Base-by-base conservation (phyloP, 495 filamentous ascomycete genomes). In the Astrothelium macrocarpum region DNA sequence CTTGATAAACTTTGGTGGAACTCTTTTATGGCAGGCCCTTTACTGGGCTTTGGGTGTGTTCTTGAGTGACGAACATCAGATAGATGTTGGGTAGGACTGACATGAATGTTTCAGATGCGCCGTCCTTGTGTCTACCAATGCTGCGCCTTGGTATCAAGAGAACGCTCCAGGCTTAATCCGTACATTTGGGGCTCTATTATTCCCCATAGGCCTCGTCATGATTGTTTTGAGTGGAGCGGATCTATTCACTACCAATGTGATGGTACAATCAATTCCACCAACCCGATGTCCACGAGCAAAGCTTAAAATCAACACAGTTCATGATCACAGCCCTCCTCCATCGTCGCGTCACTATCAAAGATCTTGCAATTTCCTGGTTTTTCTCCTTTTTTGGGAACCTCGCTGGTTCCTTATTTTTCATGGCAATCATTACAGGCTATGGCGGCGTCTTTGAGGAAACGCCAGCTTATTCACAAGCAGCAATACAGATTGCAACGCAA, bases 361-460 rank as follows among this genome's bases (percentile, higher is more conserved):
- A 79, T 62, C 76, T 85, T 75, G 62, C 83, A 0, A 64, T 77
- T 11, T 81, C 83, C 62, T 85, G 81, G 82, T 67, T 78, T 49
- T 66, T 86, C 12, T 82, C 80, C 23, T 87, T 85, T 71, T 78
- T 78, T 61, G 84, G 81, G 1, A 87, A 86, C 69, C 65, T 87
- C 9, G 80, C 78, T 0, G 84, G 85, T 1, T 81, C 79, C 10
- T 69, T 87, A 0, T 85, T 86, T 67, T 72, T 86, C 31, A 80
- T 83, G 62, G 75, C 78, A 3, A 74, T 87, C 59, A 81, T 87
- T 63, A 80, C 80, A 62, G 84, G 84, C 31, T 85, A 85, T 65
- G 82, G 85, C 29, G 80, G 81, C 10, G 75, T 81, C n/a, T 83
- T 87, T 69, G 10, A 46, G n/a, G 10, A 49, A 20, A 18, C 45